Base-by-base conservation (phyloP, 129 eudicot species). In the Silybum marianum region DNA sequence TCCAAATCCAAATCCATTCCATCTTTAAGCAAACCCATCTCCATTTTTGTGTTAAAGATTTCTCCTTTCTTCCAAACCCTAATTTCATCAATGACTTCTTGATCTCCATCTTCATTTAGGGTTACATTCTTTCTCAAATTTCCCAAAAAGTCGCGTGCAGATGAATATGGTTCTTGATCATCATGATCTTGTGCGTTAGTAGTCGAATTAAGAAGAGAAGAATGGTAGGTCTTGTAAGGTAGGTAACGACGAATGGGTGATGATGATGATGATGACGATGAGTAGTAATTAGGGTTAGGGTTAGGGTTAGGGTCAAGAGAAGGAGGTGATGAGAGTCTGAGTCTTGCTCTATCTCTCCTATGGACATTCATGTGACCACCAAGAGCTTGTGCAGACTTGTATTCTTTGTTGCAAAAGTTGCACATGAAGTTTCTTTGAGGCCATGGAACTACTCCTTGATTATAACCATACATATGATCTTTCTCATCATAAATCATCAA, bases 381-480 rank as follows among this genome's bases (percentile, higher is more conserved):
- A 58, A 92, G 92, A 71, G 97, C 97, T 81, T 92, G 95, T 40
- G 97, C 95, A 22, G 95, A 90, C 28, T 78, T 90, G 90, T 88
- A 90, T 62, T 88, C 94, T 78, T 82, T 90, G 78, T 81, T 86
- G 87, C 97, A 92, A 78, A 92, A 92, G 85, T 78, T 88, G 80
- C 97, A 92, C 22, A 75, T 83, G 71, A 88, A 92, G 85, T 80
- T 83, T 77, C 95, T 90, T 48, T 82, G 94, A 70, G 92, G 92
- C 92, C 94, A 93, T 86, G 91, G 79, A 79, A 77, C 85, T 28
- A 88, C 91, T 72, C 80, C 54, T 44, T 44, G 54, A 40, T 40
- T 79, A 32, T 60, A n/a, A 3, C 81, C 79, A 18, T 69, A 73
- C 66, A 58, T 58, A 13, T 28, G 30, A 28, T 81, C 88, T 78